A percentile compares a stretch with the other conserved stretches of the same genome.
phyloP scores from a whole-genome alignment of 495 filamentous ascomycete genomes.

The Margaritispora aquatica region DNA sequence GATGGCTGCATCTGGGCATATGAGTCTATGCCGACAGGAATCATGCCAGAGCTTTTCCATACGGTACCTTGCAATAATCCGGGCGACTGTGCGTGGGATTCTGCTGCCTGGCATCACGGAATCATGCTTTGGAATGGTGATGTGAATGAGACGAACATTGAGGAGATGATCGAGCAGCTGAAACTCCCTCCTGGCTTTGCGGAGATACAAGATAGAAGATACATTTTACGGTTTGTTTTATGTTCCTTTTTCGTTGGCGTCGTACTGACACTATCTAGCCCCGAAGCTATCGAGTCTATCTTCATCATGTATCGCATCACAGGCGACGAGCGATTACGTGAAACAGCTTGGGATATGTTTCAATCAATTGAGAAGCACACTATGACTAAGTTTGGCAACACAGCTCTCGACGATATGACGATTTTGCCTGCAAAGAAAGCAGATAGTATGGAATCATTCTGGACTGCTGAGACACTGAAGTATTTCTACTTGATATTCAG shows the following conservation, averaged over 20 bases:
- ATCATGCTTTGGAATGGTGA: constrained; percentile 27
- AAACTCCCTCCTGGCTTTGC: constrained; percentile 38
- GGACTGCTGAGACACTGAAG: constrained; percentile 78
- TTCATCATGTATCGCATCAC: constrained; percentile 56
- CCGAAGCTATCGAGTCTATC: constrained; percentile 57
- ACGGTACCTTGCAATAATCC: constrained; percentile 57
- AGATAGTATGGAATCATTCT: constrained; percentile 56
- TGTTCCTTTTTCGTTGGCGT: neutral
- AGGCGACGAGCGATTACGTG: constrained; percentile 40
- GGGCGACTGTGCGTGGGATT: constrained; percentile 64
- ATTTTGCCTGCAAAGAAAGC: constrained; percentile 22
- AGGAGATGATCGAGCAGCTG: neutral
- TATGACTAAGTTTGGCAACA: constrained; percentile 36
- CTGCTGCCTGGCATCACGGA: neutral
- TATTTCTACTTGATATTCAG: constrained; percentile 91
- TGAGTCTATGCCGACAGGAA: constrained; percentile 63
- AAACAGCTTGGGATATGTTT: constrained; percentile 56
- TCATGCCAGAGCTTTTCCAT: constrained; percentile 69
- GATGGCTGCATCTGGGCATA: constrained; percentile 92
- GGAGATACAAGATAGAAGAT: constrained; percentile 34
- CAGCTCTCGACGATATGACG: constrained; percentile 32
- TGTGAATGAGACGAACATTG: constrained; percentile 12
- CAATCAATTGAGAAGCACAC: constrained; percentile 34
- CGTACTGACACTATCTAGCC: neutral
- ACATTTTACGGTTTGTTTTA: constrained; percentile 1